Base-by-base conservation (phyloP, 2,329 filamentous ascomycete species). In the Metarhizium brunneum region DNA sequence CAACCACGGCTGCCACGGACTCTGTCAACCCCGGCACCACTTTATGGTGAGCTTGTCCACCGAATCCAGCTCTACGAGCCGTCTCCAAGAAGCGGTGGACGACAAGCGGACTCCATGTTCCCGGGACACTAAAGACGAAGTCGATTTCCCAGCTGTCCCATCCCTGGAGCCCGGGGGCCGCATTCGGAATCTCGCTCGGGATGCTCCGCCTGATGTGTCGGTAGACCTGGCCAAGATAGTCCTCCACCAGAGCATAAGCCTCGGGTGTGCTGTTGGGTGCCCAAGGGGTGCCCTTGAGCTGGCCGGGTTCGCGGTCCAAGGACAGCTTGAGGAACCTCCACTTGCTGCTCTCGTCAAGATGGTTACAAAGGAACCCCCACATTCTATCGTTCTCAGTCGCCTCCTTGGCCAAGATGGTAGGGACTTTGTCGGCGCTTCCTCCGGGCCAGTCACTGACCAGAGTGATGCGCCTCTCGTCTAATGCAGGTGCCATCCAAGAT, bases 381-480 rank as follows among this genome's bases (percentile, higher is more conserved):
- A 20, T 47, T 4, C n/a, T 47, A 25, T 47, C 6, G 1, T 18
- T 18, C 18, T 13, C 43, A n/a, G 10, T 11, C 43, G 18, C 11
- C 16, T 47, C 18, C 43, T 47, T 47, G 43, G 43, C 43, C 11
- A 47, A 6, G 43, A 47, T n/a, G n/a, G 43, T 25, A 47, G 43
- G 43, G 43, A 47, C 43, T 13, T 25, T 25, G 18, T 6, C 3
- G 6, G 2, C n/a, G 6, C 6, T 2, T 20, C 11, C 6, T 6
- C 43, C 43, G 10, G 43, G 43, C 43, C 43, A 47, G n/a, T 20
- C 18, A 6, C 10, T 1, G 18, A 47, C 11, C 6, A 20, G 8
- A 6, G 8, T 14, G n/a, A 13, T 7, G 16, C 0, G 2, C 6
- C 4, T 2, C 4, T 11, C 18, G 1, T 7, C 2, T 11, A 18